Evolutionary conservation across 441 rosid genomes (phyloP), one percentile per base, ranked within the genome.

Genomic region (Oxalis stricta): DNA sequence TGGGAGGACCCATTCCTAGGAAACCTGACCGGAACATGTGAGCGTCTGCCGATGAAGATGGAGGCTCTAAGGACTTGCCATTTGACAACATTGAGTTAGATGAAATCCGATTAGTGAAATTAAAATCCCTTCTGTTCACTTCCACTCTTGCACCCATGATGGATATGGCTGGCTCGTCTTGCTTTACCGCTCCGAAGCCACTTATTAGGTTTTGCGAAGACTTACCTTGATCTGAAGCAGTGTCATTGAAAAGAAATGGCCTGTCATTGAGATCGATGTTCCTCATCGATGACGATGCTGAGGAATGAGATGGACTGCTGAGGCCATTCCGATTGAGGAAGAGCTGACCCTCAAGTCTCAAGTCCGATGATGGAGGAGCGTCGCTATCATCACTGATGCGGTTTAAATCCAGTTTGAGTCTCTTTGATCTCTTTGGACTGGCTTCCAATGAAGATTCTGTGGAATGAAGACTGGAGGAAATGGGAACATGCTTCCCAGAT

Each of bases 261-360:
- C 77, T 67, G 56, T 92, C 95, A 57, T 92, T 92, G 76, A 92
- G 70, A 74, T 92, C 93, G 43, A 92, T 69, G 67, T 79, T 92
- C 70, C 85, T 79, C 45, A 66, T 49, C 19, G 80, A 68, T 10
- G 96, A 85, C 8, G 85, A 76, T 7, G 94, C 73, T 19, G 94
- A 77, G 38, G 76, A 77, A 37, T 85, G 84, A 35, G 96, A 76
- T 19, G 79, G 87, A 50, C 73, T 79, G 40, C 66, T 69, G 60
- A 59, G 77, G 48, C 80, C 75, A 58, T 69, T 73, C 43, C 53
- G 64, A 44, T 73, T 82, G 51, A 36, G 58, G 57, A 70, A 65
- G 41, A 69, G 41, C 48, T 39, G 71, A 43, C 69, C 65, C 48
- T 69, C 85, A 65, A 72, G 53, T 68, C 75, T 79, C 55, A 47